Conservation (phyloP, 179 eudicot genomes). For the Amaranthus tricolor region DNA sequence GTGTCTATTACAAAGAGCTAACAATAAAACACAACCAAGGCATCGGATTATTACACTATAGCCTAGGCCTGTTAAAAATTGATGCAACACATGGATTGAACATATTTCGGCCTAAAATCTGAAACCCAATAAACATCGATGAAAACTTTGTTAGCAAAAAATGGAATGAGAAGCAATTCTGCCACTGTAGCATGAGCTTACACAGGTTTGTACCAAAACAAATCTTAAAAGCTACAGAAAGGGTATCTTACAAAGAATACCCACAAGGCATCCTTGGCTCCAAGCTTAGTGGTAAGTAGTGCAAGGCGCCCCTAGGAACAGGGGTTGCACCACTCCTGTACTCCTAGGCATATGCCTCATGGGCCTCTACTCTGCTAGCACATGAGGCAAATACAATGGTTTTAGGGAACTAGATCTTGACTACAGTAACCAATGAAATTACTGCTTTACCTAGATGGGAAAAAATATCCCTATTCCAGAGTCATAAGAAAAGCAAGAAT, state of each 20-base stretch:
- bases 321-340: too few relatives aligned
- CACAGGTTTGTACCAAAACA: not conserved
- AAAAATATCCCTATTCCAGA: not conserved
- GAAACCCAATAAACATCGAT: not conserved
- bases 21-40: not conserved
- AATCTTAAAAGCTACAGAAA: conserved; percentile 1
- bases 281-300: too few relatives aligned
- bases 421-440: not conserved
- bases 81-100: not conserved
- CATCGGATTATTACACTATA: not conserved
- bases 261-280: not conserved
- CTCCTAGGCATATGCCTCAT: too few relatives aligned
- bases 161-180: not conserved
- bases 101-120: not conserved
- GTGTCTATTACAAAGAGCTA: not conserved
- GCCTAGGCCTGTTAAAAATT: not conserved
- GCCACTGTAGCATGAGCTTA: not conserved
- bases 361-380: too few relatives aligned
- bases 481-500: not conserved
- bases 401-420: not conserved
- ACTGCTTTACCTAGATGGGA: not conserved
- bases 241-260: not conserved
- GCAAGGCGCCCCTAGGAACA: too few relatives aligned
- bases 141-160: not conserved
- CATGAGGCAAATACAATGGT: too few relatives aligned